A percentile compares a stretch with the other conserved stretches of the same genome.
Evolutionary conservation across 495 filamentous ascomycete genomes (phyloP).

Genomic region (Podospora pseudoanserina): DNA sequence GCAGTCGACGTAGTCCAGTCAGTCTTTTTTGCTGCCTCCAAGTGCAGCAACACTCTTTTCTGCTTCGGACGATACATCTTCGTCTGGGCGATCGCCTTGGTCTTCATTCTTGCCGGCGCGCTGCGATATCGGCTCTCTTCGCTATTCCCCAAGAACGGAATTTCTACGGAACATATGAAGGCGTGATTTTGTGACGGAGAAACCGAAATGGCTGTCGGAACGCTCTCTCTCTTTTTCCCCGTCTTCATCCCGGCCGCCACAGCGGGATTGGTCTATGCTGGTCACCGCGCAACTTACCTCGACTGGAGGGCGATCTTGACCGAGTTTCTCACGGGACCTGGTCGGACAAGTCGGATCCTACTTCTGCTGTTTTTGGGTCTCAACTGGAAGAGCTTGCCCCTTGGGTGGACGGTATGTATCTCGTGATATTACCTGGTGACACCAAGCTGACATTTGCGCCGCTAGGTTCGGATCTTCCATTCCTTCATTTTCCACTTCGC

Average conservation of each 20-base stretch:
- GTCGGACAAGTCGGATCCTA: conserved; percentile 45
- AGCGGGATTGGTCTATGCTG: conserved; percentile 38
- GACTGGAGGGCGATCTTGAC: conserved; percentile 34
- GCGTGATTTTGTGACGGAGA: not conserved
- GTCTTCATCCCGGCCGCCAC: conserved; percentile 36
- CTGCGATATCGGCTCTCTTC: conserved; percentile 22
- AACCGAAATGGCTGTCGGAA: conserved; percentile 41
- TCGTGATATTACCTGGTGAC: not conserved
- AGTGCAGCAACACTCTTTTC: conserved; percentile 38
- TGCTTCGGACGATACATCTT: conserved; percentile 37
- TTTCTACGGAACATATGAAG: not conserved
- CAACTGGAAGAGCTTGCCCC: conserved; percentile 70
- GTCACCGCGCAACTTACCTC: conserved; percentile 35
- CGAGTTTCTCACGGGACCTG: conserved; percentile 49
- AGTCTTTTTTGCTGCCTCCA: conserved; percentile 13
- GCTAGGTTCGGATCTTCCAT: conserved; percentile 60
- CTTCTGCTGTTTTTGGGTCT: conserved; percentile 51
- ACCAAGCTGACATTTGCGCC: not conserved
- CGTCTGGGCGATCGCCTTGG: conserved; percentile 41
- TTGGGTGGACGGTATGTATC: conserved; percentile 65
- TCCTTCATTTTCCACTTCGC: conserved; percentile 59
- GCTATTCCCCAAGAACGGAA: not conserved
- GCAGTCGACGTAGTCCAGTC: not conserved
- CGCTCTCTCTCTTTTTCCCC: conserved; percentile 35
- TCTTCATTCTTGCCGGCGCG: conserved; percentile 31